A percentile compares a stretch with the other conserved stretches of the same genome.
phyloP scores from a whole-genome alignment of 2,329 filamentous ascomycete genomes.

The Aaosphaeria arxii region DNA sequence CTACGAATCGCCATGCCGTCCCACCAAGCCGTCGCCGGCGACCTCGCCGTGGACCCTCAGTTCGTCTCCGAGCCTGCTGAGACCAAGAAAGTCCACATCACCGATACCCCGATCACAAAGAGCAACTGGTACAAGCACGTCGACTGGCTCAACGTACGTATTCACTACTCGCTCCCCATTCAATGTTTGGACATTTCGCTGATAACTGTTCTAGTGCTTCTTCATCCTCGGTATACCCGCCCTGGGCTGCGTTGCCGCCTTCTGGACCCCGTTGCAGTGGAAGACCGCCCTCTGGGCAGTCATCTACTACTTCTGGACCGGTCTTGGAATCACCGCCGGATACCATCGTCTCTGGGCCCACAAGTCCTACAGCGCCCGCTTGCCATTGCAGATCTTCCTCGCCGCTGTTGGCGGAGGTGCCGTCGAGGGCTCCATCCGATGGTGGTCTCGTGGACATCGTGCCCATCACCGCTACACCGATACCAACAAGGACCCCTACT shows the following conservation, averaged over 20 bases:
- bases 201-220: conserved; percentile 51
- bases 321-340: conserved; percentile 58
- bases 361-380: conserved; percentile 45
- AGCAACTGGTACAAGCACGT: conserved; percentile 89
- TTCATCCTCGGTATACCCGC: conserved; percentile 79
- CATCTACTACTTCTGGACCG: conserved; percentile 80
- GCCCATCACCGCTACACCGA: conserved; percentile 54
- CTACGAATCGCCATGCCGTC: conserved; percentile 45
- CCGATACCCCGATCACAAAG: conserved; percentile 76
- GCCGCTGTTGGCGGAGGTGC: conserved; percentile 48
- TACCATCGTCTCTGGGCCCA: conserved; percentile 76
- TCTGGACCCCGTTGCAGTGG: conserved; percentile 73
- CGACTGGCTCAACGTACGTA: conserved; percentile 83
- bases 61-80: conserved; percentile 48
- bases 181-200: too few relatives aligned
- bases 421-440: conserved; percentile 50
- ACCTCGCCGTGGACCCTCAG: conserved; percentile 49
- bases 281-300: conserved; percentile 75
- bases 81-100: conserved; percentile 78
- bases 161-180: too few relatives aligned
- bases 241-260: conserved; percentile 69
- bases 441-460: conserved; percentile 51
- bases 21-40: conserved; percentile 48
- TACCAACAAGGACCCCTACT: conserved; percentile 53
- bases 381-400: conserved; percentile 48